phyloP scores from a whole-genome alignment of 2,329 filamentous ascomycete genomes.

The Apiospora hydei region DNA sequence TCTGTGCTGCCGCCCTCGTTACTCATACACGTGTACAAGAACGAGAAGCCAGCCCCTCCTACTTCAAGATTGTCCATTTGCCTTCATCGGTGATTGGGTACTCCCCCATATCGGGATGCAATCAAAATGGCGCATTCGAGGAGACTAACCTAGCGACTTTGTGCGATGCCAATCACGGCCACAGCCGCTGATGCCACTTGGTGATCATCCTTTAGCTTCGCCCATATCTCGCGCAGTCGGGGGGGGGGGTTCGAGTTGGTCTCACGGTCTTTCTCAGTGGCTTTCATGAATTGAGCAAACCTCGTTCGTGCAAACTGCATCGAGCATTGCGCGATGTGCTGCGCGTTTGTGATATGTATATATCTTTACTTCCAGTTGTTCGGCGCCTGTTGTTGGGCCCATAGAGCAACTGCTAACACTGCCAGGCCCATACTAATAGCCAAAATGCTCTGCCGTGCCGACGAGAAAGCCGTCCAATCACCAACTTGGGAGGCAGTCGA shows the following conservation, averaged over 20 bases:
- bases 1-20: not conserved
- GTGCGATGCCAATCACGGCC: slow-evolving; percentile 9
- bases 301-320: not conserved
- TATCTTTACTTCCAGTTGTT: not conserved
- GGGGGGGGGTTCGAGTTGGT: slow-evolving; percentile 5
- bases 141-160: not conserved
- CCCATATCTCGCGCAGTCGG: not conserved
- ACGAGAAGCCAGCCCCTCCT: not conserved
- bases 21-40: not conserved
- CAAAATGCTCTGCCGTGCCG: not conserved
- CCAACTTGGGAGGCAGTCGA: not conserved
- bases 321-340: not conserved
- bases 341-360: not conserved
- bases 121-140: slow-evolving; percentile 12
- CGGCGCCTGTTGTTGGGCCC: slow-evolving; percentile 1
- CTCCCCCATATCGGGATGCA: not conserved
- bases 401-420: not conserved
- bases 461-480: not conserved
- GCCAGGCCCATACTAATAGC: not conserved
- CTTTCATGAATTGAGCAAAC: not conserved
- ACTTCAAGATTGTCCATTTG: not conserved
- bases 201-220: slow-evolving; percentile 9
- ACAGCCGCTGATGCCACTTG: slow-evolving; percentile 9
- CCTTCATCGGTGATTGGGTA: not conserved
- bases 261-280: not conserved